Conservation (phyloP, 2,329 filamentous ascomycete genomes). For the Chrysoporthe deuterocubensis region DNA sequence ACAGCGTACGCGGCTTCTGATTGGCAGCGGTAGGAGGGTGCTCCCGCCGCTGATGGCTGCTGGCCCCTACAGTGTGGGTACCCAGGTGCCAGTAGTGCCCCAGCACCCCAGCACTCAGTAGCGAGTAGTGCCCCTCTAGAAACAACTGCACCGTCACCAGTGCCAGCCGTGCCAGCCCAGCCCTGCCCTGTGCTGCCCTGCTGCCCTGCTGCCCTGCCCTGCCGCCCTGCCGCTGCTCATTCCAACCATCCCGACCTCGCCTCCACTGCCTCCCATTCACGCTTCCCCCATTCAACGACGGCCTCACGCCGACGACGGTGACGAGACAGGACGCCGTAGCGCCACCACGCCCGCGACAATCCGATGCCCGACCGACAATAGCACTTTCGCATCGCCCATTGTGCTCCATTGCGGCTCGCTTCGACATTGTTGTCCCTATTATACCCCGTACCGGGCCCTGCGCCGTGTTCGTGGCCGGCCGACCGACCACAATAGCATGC, state of each 20-base stretch:
- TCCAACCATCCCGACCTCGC: constrained; percentile 16
- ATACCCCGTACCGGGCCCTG: neutral
- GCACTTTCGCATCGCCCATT: constrained; percentile 1
- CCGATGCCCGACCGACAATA: neutral
- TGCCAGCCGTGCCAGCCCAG: neutral
- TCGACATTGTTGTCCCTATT: constrained; percentile 8
- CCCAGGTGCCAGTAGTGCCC: no score
- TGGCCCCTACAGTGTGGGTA: neutral
- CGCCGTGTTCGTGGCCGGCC: neutral
- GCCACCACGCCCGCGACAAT: neutral
- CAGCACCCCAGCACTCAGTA: no score
- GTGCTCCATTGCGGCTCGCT: neutral
- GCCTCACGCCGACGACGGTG: constrained; percentile 2
- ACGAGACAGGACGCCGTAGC: neutral
- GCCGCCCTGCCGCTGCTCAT: constrained; percentile 14
- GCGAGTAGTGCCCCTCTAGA: neutral
- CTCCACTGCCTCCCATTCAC: neutral
- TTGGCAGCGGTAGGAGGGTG: constrained; percentile 12
- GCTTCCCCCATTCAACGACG: neutral
- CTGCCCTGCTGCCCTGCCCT: neutral
- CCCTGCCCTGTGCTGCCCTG: neutral
- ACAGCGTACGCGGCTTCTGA: constrained; percentile 14
- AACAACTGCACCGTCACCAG: neutral
- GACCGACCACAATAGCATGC: constrained; percentile 11
- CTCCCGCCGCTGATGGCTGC: neutral